phyloP scores from a whole-genome alignment of 768 basidiomycete species.

The Lactifluus volemus region DNA sequence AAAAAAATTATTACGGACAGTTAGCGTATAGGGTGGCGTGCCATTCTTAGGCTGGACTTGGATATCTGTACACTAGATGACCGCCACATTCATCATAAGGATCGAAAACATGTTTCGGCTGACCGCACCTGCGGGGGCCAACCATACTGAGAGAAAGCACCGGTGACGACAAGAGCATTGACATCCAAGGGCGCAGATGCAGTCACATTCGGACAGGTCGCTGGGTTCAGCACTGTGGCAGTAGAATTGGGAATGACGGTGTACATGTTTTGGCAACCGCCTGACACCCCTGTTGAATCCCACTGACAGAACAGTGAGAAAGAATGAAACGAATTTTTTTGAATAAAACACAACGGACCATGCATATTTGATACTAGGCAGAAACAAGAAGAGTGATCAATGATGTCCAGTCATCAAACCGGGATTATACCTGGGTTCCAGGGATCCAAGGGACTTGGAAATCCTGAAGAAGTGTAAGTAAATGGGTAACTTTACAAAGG shows the following conservation, averaged over 20 bases:
- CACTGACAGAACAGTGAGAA: conserved; percentile 30
- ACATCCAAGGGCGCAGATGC: conserved; percentile 36
- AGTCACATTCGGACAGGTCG: conserved; percentile 45
- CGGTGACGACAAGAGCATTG: conserved; percentile 34
- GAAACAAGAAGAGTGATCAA: background rate
- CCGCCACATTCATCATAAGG: background rate
- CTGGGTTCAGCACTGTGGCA: conserved; percentile 26
- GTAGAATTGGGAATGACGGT: conserved; percentile 41
- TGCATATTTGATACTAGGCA: conserved; percentile 54
- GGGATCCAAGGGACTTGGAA: conserved; percentile 52
- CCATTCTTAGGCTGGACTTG: conserved; percentile 45
- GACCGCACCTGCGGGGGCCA: conserved; percentile 45
- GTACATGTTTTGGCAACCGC: conserved; percentile 52
- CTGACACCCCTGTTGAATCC: conserved; percentile 46
- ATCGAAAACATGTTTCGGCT: background rate
- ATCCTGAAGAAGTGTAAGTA: conserved; percentile 31
- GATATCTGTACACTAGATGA: conserved; percentile 47
- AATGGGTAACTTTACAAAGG: background rate
- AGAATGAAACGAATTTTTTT: background rate
- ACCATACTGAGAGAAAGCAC: conserved; percentile 49
- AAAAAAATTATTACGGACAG: conserved; percentile 30
- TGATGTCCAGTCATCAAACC: background rate
- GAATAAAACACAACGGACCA: conserved; percentile 32
- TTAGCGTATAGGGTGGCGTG: conserved; percentile 50
- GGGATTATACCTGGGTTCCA: conserved; percentile 39